Evolutionary conservation across 2,329 filamentous ascomycete genomes (phyloP).

Genomic region (Magnaporthales sp.): DNA sequence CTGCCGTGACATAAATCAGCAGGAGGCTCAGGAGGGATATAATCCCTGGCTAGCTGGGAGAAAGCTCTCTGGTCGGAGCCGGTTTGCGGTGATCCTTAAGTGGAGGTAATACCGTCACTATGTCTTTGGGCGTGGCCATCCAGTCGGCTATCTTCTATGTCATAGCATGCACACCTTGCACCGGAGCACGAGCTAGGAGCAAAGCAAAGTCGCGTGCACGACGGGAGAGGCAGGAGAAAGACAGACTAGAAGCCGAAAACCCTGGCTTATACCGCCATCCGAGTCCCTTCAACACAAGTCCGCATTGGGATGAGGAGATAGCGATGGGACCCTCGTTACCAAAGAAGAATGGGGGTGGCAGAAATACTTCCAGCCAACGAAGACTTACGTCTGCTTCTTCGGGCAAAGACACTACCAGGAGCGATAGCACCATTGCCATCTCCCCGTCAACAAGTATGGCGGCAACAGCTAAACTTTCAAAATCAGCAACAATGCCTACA

Average conservation of each 20-base stretch:
- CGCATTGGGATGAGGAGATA: constrained; percentile 84
- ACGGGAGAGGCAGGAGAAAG: constrained; percentile 57
- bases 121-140: constrained; percentile 50
- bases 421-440: constrained; percentile 28
- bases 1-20: neutral
- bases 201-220: constrained; percentile 64
- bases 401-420: constrained; percentile 39
- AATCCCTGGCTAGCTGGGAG: neutral
- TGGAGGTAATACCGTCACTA: constrained; percentile 14
- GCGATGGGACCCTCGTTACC: constrained; percentile 67
- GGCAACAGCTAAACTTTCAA: neutral
- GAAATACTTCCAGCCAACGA: constrained; percentile 49
- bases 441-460: neutral
- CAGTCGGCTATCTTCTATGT: constrained; percentile 75
- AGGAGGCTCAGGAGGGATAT: neutral
- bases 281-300: constrained; percentile 76
- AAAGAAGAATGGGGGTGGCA: constrained; percentile 42
- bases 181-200: constrained; percentile 59
- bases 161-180: constrained; percentile 70
- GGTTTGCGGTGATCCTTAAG: neutral
- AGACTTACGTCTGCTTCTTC: constrained; percentile 37
- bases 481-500: constrained; percentile 23
- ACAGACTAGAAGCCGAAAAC: constrained; percentile 56
- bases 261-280: constrained; percentile 72
- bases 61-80: neutral